Evolutionary conservation across 2,329 filamentous ascomycete genomes (phyloP).

Genomic region (Leptographium radiaticola): DNA sequence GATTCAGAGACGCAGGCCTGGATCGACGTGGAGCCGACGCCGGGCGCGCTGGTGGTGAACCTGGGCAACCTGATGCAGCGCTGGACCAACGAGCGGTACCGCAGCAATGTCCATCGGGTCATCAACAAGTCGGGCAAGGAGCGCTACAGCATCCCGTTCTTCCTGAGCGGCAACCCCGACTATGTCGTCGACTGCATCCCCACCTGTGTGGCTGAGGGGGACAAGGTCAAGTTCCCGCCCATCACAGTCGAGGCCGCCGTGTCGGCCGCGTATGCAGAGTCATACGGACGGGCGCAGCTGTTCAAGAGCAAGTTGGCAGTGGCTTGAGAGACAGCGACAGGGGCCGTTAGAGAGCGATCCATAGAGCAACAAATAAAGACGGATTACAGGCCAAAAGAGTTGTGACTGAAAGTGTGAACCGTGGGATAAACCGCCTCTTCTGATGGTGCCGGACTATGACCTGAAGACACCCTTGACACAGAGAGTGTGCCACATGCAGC

Average conservation of each 20-base stretch:
- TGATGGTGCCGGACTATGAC: too few species aligned
- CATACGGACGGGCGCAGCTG: slow-evolving; percentile 7
- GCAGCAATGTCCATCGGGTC: slow-evolving; percentile 39
- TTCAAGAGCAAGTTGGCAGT: slow-evolving; percentile 2
- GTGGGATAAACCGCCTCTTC: too few species aligned
- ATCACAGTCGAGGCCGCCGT: slow-evolving; percentile 8
- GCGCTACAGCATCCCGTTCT: slow-evolving; percentile 9
- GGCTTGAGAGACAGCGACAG: too few species aligned
- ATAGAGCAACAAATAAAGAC: too few species aligned
- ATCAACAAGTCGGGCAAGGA: slow-evolving; percentile 18
- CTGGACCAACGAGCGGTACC: slow-evolving; percentile 39
- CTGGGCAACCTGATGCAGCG: slow-evolving; percentile 32
- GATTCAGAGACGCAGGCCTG: slow-evolving; percentile 27
- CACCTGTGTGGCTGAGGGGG: not conserved
- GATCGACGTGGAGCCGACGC: slow-evolving; percentile 29
- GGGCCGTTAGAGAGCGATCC: too few species aligned
- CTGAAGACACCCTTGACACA: too few species aligned
- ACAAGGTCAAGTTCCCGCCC: slow-evolving; percentile 4
- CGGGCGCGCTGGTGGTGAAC: slow-evolving; percentile 35
- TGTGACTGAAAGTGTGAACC: too few species aligned
- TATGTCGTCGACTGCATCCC: slow-evolving; percentile 9
- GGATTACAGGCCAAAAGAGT: too few species aligned
- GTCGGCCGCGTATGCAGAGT: slow-evolving; percentile 6
- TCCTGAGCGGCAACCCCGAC: slow-evolving; percentile 10
- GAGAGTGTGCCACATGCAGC: too few species aligned